Evolutionary conservation across 179 eudicot genomes (phyloP), one percentile per base, ranked within the genome.

Genomic region (Kewa caespitosa): DNA sequence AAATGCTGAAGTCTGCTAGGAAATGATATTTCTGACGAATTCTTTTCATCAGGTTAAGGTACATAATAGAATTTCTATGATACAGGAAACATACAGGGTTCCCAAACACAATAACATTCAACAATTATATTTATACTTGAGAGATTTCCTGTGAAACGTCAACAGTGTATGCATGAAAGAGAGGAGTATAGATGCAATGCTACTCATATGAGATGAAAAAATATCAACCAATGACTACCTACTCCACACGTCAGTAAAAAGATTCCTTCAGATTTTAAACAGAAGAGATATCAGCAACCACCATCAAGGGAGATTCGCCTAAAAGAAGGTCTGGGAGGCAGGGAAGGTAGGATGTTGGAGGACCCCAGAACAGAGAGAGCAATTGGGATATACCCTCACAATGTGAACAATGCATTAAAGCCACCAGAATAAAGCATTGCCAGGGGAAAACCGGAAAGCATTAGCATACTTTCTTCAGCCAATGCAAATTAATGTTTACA

Each of bases 21-120:
- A 27, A 18, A 36, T 36, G 27, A 1, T 5, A 60, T 23, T 59
- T n/a, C 38, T 33, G 12, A n/a, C 20, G 22, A 42, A 48, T 9
- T 31, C n/a, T n/a, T 18, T 27, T 38, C 28, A 57, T 41, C 50
- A 33, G 34, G n/a, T 46, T n/a, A 68, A 60, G 50, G 75, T 76
- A 48, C 38, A 22, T 38, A 12, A 14, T 30, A 31, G 30, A 66
- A 38, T 37, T 13, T 66, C 30, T 75, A 13, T 39, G 34, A 68
- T 67, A 38, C 37, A 39, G 25, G 22, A 54, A 30, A 52, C 27
- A 38, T 37, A 22, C 30, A 38, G 5, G 28, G 8, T n/a, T 37
- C 34, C 22, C 37, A 39, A 38, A 38, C 36, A 71, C 30, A 48
- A 22, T 32, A 71, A 27, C 64, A 50, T 75, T 22, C 25, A 38